A percentile compares a stretch with the other conserved stretches of the same genome.
phyloP scores from a whole-genome alignment of 768 basidiomycete genomes.

The Phlebiopsis flavidoalba region DNA sequence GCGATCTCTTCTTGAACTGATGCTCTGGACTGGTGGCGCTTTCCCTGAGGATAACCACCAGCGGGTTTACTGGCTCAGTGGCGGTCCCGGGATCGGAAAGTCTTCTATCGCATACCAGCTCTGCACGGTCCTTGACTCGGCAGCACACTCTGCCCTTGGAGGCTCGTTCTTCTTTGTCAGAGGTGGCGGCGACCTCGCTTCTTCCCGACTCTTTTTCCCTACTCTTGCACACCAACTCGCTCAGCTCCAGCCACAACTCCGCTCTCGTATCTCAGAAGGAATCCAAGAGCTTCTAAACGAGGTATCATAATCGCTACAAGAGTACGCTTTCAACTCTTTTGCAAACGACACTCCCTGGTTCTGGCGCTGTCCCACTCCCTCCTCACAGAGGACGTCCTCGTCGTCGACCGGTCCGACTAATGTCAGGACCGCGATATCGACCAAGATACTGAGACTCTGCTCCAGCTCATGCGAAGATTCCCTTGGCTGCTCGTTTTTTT shows the following conservation, averaged over 20 bases:
- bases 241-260: too few relatives aligned
- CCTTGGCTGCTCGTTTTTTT: neutral
- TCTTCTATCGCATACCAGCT: neutral
- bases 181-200: neutral
- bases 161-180: neutral
- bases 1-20: too few relatives aligned
- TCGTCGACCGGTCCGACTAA: neutral
- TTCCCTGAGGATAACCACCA: too few relatives aligned
- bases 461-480: neutral
- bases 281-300: too few relatives aligned
- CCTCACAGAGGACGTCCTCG: neutral
- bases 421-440: neutral
- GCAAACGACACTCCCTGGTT: too few relatives aligned
- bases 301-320: too few relatives aligned
- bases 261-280: too few relatives aligned
- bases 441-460: neutral
- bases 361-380: neutral
- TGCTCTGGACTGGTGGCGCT: neutral
- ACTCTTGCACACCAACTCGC: neutral
- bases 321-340: too few relatives aligned
- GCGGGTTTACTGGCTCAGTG: constrained; percentile 1
- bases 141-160: too few relatives aligned
- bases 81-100: neutral
- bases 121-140: neutral
- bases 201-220: neutral